Evolutionary conservation across 768 basidiomycete species (phyloP).

Genomic region (Termitomyces sp.): DNA sequence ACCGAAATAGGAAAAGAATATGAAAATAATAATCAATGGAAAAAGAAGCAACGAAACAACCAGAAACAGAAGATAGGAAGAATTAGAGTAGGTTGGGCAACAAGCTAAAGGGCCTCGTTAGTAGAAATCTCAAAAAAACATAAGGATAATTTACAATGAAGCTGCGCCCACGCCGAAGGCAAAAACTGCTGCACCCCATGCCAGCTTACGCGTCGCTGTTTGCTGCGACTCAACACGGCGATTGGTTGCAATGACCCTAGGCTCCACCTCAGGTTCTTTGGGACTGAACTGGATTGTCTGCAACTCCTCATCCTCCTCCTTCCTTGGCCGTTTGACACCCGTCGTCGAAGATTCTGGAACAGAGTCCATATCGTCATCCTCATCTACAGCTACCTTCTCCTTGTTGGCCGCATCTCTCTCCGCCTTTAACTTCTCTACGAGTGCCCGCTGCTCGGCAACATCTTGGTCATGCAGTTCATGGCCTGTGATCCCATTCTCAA

Average conservation of each 20-base stretch:
- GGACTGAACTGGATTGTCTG: constrained; percentile 52
- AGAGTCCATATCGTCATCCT: constrained; percentile 31
- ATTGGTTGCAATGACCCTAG: constrained; percentile 56
- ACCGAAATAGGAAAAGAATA: neutral
- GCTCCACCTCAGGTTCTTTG: constrained; percentile 64
- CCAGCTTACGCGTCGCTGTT: constrained; percentile 71
- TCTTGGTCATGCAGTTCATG: constrained; percentile 67
- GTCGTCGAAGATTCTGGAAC: constrained; percentile 22
- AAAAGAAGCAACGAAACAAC: constrained; percentile 1
- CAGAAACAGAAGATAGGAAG: neutral
- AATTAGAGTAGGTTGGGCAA: constrained; percentile 59
- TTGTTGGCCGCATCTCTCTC: constrained; percentile 40
- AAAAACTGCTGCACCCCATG: constrained; percentile 85
- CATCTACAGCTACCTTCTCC: constrained; percentile 29
- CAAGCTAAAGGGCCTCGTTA: constrained; percentile 25
- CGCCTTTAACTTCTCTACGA: constrained; percentile 72
- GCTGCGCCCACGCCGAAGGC: constrained; percentile 76
- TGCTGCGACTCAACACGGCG: constrained; percentile 58
- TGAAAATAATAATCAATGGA: neutral
- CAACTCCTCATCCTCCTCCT: constrained; percentile 47
- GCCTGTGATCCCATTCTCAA: constrained; percentile 53
- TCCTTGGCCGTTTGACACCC: constrained; percentile 55
- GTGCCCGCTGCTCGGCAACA: constrained; percentile 72
- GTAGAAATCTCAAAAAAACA: neutral
- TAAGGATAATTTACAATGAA: constrained; percentile 48